phyloP scores from a whole-genome alignment of 805 yeast genomes.

The Nakazawaea anatomiae region DNA sequence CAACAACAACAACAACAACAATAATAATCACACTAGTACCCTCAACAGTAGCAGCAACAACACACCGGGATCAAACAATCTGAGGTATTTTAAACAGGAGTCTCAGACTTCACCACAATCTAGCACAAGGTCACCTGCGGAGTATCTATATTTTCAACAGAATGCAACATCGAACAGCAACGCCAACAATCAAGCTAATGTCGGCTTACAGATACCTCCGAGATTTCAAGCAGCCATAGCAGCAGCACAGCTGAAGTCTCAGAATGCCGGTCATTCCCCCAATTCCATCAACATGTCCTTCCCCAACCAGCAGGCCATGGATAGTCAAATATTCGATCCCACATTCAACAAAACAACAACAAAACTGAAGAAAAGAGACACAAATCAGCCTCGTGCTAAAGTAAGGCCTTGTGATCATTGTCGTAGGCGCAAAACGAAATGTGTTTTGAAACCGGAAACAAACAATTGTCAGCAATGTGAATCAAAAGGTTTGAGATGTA shows the following conservation, averaged over 20 bases:
- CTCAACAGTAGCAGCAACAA: neutral
- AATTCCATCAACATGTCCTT: neutral
- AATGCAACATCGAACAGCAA: neutral
- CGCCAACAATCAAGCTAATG: neutral
- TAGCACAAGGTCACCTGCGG: slow-evolving; percentile 7
- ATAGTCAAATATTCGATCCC: neutral
- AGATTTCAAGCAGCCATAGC: slow-evolving; percentile 9
- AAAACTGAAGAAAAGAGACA: slow-evolving; percentile 14
- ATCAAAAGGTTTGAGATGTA: slow-evolving; percentile 65
- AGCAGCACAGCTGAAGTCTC: slow-evolving; percentile 4
- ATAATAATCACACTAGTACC: neutral
- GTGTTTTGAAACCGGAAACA: slow-evolving; percentile 62
- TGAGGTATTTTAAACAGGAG: neutral
- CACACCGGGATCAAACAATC: neutral
- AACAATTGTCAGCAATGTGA: slow-evolving; percentile 74
- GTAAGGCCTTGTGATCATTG: slow-evolving; percentile 81
- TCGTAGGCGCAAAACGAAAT: slow-evolving; percentile 70
- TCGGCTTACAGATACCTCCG: slow-evolving; percentile 8
- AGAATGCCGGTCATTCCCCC: neutral
- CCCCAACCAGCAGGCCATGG: neutral
- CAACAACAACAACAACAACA: neutral
- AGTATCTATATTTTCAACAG: slow-evolving; percentile 8
- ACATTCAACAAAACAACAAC: neutral
- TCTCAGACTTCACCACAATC: slow-evolving; percentile 1
- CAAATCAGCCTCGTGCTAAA: slow-evolving; percentile 34